phyloP scores from a whole-genome alignment of 2,329 filamentous ascomycete species.

The Zasmidium cellare region DNA sequence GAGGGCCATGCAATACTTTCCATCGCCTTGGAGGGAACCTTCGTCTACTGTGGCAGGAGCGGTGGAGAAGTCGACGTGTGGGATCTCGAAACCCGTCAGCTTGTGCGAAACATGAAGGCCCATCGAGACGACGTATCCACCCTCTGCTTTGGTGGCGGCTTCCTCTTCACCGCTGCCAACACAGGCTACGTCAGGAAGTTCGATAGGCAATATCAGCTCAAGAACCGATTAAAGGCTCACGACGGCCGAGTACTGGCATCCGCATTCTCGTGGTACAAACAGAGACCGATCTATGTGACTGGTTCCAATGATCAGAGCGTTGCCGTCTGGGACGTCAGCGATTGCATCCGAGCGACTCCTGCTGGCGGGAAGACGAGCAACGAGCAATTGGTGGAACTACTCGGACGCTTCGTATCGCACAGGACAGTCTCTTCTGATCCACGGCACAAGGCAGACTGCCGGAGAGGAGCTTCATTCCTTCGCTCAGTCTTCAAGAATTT shows the following conservation, averaged over 20 bases:
- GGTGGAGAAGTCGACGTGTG: slow-evolving; percentile 90
- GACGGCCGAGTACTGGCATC: slow-evolving; percentile 85
- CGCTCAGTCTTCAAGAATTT: slow-evolving; percentile 89
- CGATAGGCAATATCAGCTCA: slow-evolving; percentile 80
- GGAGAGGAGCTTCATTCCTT: slow-evolving; percentile 86
- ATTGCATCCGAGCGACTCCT: slow-evolving; percentile 51
- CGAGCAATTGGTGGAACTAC: slow-evolving; percentile 61
- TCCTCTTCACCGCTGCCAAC: slow-evolving; percentile 85
- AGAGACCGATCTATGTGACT: slow-evolving; percentile 83
- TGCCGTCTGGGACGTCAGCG: slow-evolving; percentile 78
- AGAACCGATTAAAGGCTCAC: slow-evolving; percentile 79
- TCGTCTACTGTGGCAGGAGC: slow-evolving; percentile 86
- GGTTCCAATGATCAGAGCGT: slow-evolving; percentile 91
- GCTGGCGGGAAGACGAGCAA: slow-evolving; percentile 56
- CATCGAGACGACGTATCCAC: slow-evolving; percentile 82
- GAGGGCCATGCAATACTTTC: slow-evolving; percentile 68
- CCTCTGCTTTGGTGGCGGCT: slow-evolving; percentile 79
- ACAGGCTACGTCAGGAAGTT: slow-evolving; percentile 71
- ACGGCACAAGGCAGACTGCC: slow-evolving; percentile 87
- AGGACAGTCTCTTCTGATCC: slow-evolving; percentile 86
- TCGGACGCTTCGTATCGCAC: slow-evolving; percentile 86
- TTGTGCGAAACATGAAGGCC: slow-evolving; percentile 80
- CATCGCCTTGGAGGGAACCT: slow-evolving; percentile 82
- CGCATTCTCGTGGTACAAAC: slow-evolving; percentile 67
- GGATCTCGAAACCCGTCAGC: slow-evolving; percentile 93